Percentiles rank a stretch among this genome's conserved stretches.
Evolutionary conservation across 2,329 filamentous ascomycete species (phyloP).

Genomic region (Pseudocercospora fijiensis): DNA sequence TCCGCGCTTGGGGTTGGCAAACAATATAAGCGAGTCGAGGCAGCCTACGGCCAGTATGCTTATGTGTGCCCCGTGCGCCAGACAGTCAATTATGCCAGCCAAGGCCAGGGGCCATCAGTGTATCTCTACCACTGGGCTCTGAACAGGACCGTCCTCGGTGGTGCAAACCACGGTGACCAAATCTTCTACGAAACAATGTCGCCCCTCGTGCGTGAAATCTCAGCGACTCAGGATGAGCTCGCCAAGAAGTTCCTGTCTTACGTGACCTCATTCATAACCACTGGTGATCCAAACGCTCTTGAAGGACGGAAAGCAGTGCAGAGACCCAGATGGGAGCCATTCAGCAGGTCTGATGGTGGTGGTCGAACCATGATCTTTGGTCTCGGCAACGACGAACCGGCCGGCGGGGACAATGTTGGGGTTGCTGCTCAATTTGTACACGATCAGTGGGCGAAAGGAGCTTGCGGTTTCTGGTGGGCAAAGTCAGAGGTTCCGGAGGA

Average conservation of each 20-base stretch:
- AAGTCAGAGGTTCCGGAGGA: conserved; percentile 43
- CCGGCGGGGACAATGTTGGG: conserved; percentile 42
- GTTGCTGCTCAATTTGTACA: conserved; percentile 45
- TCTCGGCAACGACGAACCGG: conserved; percentile 58
- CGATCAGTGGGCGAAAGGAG: conserved; percentile 49
- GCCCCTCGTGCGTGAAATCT: conserved; percentile 26
- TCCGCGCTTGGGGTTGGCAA: conserved; percentile 45
- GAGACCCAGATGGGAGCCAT: conserved; percentile 32
- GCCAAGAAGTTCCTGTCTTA: conserved; percentile 37
- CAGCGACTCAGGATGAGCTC: conserved; percentile 34
- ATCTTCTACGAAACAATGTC: conserved; percentile 39
- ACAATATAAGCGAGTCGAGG: conserved; percentile 59
- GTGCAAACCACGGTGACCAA: conserved; percentile 40
- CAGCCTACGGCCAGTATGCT: conserved; percentile 63
- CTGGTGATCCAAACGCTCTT: conserved; percentile 36
- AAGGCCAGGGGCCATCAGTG: conserved; percentile 39
- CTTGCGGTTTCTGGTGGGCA: conserved; percentile 63
- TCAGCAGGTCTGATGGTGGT: conserved; percentile 14
- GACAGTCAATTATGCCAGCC: conserved; percentile 51
- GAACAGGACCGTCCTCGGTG: conserved; percentile 40
- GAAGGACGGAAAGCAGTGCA: conserved; percentile 25
- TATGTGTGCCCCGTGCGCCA: conserved; percentile 65
- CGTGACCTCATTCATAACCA: conserved; percentile 37
- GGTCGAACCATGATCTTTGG: conserved; percentile 55
- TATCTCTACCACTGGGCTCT: conserved; percentile 63